Conservation (phyloP, 768 basidiomycete genomes). For the Tulasnella calospora region DNA sequence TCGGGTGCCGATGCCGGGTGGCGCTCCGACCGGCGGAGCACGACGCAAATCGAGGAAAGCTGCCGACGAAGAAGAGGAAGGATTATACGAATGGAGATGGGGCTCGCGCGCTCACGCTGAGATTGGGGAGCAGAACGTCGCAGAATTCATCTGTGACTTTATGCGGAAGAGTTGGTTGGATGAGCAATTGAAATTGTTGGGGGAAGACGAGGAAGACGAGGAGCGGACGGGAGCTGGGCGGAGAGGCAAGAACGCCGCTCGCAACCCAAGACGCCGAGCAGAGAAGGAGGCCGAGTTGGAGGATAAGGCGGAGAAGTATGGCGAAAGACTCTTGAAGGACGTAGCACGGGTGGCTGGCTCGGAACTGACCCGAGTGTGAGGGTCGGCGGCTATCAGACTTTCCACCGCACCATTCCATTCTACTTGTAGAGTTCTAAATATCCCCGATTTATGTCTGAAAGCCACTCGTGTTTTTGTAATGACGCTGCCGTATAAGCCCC, state of each 20-base stretch:
- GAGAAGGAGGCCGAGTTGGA: conserved; percentile 9
- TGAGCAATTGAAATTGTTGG: not conserved
- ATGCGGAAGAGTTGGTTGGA: conserved; percentile 45
- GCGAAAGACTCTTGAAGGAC: conserved; percentile 15
- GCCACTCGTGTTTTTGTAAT: not conserved
- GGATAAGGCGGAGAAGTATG: conserved; percentile 12
- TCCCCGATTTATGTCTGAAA: not conserved
- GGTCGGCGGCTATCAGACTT: not conserved
- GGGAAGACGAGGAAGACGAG: conserved; percentile 19
- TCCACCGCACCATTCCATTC: not conserved
- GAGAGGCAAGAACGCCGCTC: conserved; percentile 13
- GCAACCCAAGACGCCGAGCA: not conserved
- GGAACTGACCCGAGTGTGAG: conserved; percentile 2
- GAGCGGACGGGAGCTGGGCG: not conserved
- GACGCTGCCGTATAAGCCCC: not conserved
- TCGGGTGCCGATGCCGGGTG: conserved; percentile 42
- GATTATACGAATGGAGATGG: conserved; percentile 76
- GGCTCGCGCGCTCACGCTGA: conserved; percentile 74
- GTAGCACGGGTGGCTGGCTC: conserved; percentile 13
- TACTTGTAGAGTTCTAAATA: not conserved
- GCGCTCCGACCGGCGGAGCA: conserved; percentile 41
- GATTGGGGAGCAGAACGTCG: conserved; percentile 72
- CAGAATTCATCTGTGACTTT: conserved; percentile 72
- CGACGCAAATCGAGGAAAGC: conserved; percentile 46
- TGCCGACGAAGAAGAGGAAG: conserved; percentile 39